Evolutionary conservation across 495 filamentous ascomycete genomes (phyloP).

Genomic region (Penicillium verhagenii): DNA sequence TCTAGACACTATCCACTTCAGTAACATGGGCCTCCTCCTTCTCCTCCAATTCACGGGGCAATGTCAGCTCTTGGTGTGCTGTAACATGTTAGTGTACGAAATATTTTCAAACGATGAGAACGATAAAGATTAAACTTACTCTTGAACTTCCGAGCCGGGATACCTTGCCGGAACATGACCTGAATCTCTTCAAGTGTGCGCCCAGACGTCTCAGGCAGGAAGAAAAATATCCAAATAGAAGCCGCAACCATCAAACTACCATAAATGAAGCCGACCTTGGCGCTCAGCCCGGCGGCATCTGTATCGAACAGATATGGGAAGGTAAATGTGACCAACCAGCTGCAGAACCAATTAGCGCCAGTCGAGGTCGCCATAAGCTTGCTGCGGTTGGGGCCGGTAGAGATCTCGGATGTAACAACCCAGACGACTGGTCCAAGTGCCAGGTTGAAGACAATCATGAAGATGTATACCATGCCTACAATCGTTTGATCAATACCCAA

Average conservation of each 20-base stretch:
- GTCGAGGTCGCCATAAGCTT: not conserved
- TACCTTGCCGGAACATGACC: not conserved
- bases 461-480: not conserved
- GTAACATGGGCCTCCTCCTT: not conserved
- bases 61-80: not conserved
- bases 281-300: not conserved
- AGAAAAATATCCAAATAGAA: not conserved
- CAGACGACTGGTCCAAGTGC: not conserved
- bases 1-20: not conserved
- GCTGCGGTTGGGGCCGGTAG: constrained; percentile 1
- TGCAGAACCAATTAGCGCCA: not conserved
- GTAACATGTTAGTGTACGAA: not conserved
- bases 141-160: not conserved
- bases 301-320: not conserved
- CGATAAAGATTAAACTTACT: not conserved
- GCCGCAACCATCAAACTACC: not conserved
- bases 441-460: not conserved
- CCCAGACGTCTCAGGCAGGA: not conserved
- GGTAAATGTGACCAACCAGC: constrained; percentile 1
- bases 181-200: not conserved
- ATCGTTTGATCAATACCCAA: not conserved
- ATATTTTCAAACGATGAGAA: no score
- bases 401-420: not conserved
- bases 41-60: not conserved
- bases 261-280: not conserved